Conservation (phyloP, 805 yeast genomes). For the Helenozyma baotianmanensis region DNA sequence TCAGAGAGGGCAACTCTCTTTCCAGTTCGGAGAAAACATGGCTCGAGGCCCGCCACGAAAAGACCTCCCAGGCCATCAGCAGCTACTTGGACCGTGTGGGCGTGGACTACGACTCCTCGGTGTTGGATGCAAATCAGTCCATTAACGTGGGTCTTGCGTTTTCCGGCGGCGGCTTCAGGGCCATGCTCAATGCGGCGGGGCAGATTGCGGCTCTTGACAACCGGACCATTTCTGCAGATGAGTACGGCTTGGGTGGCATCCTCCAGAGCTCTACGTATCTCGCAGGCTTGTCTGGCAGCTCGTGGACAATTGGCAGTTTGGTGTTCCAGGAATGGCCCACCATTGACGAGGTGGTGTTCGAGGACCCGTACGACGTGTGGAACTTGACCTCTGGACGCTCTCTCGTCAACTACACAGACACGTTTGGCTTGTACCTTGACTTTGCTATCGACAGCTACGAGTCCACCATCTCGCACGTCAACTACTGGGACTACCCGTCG, state of each 20-base stretch:
- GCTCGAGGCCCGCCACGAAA: conserved; percentile 31
- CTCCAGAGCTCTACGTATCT: conserved; percentile 67
- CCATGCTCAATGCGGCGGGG: conserved; percentile 29
- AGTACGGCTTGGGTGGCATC: conserved; percentile 62
- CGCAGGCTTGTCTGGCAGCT: conserved; percentile 79
- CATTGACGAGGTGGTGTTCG: conserved; percentile 50
- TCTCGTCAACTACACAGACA: conserved; percentile 21
- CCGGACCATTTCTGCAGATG: conserved; percentile 13
- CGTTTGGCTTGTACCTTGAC: conserved; percentile 12
- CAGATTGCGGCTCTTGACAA: conserved; percentile 16
- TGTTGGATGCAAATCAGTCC: conserved; percentile 1
- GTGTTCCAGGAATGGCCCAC: conserved; percentile 70
- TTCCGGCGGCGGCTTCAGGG: conserved; percentile 34
- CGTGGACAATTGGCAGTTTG: conserved; percentile 73
- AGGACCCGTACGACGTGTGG: conserved; percentile 31
- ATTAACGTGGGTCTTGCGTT: conserved; percentile 28
- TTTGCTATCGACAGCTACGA: conserved; percentile 21
- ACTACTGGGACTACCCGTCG: conserved; percentile 29
- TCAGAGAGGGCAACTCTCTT: conserved; percentile 47
- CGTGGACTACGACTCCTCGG: conserved; percentile 2
- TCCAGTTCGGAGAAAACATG: conserved; percentile 48
- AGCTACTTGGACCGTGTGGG: conserved; percentile 10
- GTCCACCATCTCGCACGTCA: conserved; percentile 25
- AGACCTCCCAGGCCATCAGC: conserved; percentile 11
- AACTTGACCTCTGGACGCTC: conserved; percentile 27